Evolutionary conservation across 2,329 filamentous ascomycete genomes (phyloP), one percentile per base, ranked within the genome.

Genomic region (Xylariaceae sp.): DNA sequence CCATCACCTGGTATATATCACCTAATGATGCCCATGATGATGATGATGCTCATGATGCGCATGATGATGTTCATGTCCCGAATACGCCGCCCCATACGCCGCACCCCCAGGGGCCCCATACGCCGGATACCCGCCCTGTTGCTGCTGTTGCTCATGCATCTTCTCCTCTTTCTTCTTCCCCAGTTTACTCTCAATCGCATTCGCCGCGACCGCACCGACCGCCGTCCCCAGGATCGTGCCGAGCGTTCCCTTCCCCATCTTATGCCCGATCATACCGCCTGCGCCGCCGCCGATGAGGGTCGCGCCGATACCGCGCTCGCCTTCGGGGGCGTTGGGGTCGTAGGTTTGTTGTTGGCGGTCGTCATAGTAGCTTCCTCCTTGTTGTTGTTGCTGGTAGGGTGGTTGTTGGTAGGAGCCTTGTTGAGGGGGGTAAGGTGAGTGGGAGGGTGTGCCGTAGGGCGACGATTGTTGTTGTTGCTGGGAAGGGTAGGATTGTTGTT

Each of bases 141-240:
- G 18, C 18, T 50, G 48, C 2, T 34, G 17, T 18, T 13, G 17
- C 2, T 34, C 18, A 9, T 34, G 71, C 9, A 71, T 60, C 15
- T 71, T 70, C 69, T 76, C 23, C 18, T 34, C 18, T 10, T 34
- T 71, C 9, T 71, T 60, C 15, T 71, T 70, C 69, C 76, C 72
- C 6, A 77, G 47, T 57, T 78, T 77, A 55, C 76, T 66, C 68
- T 80, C 78, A 44, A 83, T 68, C 15, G 78, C 72, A 64, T 84
- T 84, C 6, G 82, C 82, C 2, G 78, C 79, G 10, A 84, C 75
- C 0, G 81, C 82, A 23, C 83, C 83, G 9, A 78, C 80, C 1
- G 82, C 75, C 6, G 77, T 73, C 0, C 82, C 82, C 1, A 79
- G 75, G 4, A 84, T 65, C 1, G 82, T 81, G 23, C 80, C 80